phyloP scores from a whole-genome alignment of 2,329 filamentous ascomycete genomes.

The Drechslerella stenobrocha region DNA sequence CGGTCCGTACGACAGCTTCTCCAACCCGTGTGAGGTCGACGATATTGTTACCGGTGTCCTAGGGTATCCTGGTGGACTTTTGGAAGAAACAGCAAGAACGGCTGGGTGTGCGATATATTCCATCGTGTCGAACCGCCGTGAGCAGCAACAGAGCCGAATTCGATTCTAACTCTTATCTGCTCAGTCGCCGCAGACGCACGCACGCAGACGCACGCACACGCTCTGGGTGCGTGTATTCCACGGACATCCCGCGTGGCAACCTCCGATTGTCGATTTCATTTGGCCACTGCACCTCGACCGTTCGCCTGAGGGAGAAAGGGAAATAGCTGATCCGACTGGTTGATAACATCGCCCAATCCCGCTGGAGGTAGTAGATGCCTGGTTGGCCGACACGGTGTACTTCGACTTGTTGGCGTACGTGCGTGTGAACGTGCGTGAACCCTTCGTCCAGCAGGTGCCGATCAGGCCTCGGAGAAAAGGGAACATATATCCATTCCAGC shows the following conservation, averaged over 20 bases:
- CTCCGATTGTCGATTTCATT: constrained; percentile 22
- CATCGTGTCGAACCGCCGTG: constrained; percentile 30
- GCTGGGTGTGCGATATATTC: constrained; percentile 44
- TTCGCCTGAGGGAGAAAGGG: constrained; percentile 5
- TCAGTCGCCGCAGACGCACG: constrained; percentile 42
- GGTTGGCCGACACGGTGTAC: constrained; percentile 8
- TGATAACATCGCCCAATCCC: constrained; percentile 20
- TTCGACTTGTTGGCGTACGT: not conserved
- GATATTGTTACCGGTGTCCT: constrained; percentile 1
- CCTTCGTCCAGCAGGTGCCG: constrained; percentile 1
- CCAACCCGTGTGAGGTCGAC: constrained; percentile 5
- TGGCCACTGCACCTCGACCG: constrained; percentile 11
- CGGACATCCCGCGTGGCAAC: constrained; percentile 6
- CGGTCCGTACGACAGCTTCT: constrained; percentile 10
- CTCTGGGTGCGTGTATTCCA: constrained; percentile 23
- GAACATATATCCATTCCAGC: no score
- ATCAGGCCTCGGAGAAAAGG: not conserved
- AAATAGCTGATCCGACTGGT: constrained; percentile 22
- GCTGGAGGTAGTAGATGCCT: constrained; percentile 24
- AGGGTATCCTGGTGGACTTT: not conserved
- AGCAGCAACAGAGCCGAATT: constrained; percentile 40
- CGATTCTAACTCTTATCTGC: constrained; percentile 49
- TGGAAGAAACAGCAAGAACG: constrained; percentile 30
- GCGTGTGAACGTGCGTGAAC: constrained; percentile 15
- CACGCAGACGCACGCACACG: constrained; percentile 3